Base-by-base conservation (phyloP, 1,284 basidiomycete genomes). In the Rhodotorula sp. region DNA sequence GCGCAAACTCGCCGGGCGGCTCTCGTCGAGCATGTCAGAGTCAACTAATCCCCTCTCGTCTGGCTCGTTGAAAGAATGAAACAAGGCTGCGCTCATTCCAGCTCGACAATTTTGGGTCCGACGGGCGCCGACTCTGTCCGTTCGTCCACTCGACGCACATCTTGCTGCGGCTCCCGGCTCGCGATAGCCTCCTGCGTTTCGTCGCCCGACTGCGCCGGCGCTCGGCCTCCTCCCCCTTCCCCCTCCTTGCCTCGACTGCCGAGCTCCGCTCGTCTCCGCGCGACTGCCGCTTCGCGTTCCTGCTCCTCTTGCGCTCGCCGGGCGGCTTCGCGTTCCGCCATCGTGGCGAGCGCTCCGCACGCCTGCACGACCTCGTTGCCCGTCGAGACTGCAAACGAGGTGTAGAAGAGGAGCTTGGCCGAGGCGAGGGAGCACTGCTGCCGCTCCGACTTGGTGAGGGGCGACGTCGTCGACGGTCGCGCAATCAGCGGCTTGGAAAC, bases 381-480 rank as follows among this genome's bases (percentile, higher is more conserved):
- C 31, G 61, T 59, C 34, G 34, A 56, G 29, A 2, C 29, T 15
- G 70, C 16, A 18, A 75, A 15, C 1, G 73, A 54, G 15, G 51
- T 51, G 58, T 70, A 75, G 57, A 75, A 75, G 6, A 62, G 47
- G 20, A 70, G 43, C 57, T 75, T 75, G 47, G 67, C 68, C 5
- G 64, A 57, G 0, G 61, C 71, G 52, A 69, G 59, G 5, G 65
- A n/a, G 58, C 60, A 64, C 39, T 65, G 63, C 21, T 58, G 57
- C n/a, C 54, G n/a, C 23, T 63, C 58, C 21, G 18, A 6, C 31
- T 61, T 67, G 5, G 63, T 46, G 6, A 65, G 48, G 1, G 70
- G 43, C 2, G 43, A 23, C 14, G 54, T 47, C 43, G 47, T 46
- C 7, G 57, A 34, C 4, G 68, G 67, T 3, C 66, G 68, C 26